Evolutionary conservation across 169 alveolate species (phyloP).

Genomic region (Plasmodium gonderi): DNA sequence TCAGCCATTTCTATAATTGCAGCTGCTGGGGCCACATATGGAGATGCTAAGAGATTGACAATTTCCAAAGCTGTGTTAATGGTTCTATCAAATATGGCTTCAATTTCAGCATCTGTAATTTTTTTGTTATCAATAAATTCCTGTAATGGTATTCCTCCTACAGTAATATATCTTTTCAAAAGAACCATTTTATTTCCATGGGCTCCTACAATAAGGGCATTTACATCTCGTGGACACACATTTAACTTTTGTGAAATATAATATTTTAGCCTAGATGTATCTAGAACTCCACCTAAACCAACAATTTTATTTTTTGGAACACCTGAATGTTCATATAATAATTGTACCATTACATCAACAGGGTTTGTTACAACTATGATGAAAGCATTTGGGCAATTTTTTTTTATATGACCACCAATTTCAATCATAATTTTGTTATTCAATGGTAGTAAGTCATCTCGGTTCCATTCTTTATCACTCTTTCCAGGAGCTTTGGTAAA

Average conservation of each 20-base stretch:
- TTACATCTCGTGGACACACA: slow-evolving; percentile 87
- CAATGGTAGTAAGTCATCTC: slow-evolving; percentile 87
- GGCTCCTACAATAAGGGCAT: slow-evolving; percentile 90
- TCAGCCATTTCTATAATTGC: slow-evolving; percentile 83
- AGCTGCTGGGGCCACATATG: slow-evolving; percentile 85
- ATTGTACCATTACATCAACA: slow-evolving; percentile 88
- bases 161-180: slow-evolving; percentile 78
- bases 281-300: slow-evolving; percentile 91
- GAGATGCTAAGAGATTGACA: slow-evolving; percentile 82
- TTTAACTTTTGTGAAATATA: slow-evolving; percentile 82
- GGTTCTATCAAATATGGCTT: slow-evolving; percentile 79
- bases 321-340: slow-evolving; percentile 85
- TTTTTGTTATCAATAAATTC: slow-evolving; percentile 77
- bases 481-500: slow-evolving; percentile 77
- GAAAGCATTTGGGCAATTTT: slow-evolving; percentile 88
- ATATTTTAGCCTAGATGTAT: slow-evolving; percentile 87
- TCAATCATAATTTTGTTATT: slow-evolving; percentile 86
- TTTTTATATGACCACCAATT: slow-evolving; percentile 88
- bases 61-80: slow-evolving; percentile 82
- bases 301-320: slow-evolving; percentile 88
- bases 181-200: slow-evolving; percentile 89
- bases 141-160: slow-evolving; percentile 81
- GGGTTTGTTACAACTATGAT: slow-evolving; percentile 91
- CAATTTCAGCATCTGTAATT: slow-evolving; percentile 73
- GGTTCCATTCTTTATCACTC: slow-evolving; percentile 88